These are phyloP conservation scores for Fusarium oxysporum DNA, from an alignment of 2,329 filamentous ascomycete species.

Conservation along the genomic window DNA sequence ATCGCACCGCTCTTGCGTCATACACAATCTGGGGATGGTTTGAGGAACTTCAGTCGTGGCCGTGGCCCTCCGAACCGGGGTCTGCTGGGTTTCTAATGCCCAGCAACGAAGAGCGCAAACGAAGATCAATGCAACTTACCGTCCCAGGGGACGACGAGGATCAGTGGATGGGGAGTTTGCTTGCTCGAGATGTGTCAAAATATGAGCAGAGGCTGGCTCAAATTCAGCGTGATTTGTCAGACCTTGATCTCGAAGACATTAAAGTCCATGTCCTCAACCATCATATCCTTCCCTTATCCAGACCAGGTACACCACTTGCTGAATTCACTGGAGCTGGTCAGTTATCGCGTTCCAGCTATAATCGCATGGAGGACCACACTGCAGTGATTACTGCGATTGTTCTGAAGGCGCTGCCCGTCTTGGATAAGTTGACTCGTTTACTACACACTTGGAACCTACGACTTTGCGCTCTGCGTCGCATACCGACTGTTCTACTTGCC, in stretches of 20 bases:
- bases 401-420: slow-evolving; percentile 84
- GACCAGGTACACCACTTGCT: slow-evolving; percentile 52
- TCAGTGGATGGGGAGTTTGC: slow-evolving; percentile 77
- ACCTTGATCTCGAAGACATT: slow-evolving; percentile 84
- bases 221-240: slow-evolving; percentile 76
- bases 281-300: slow-evolving; percentile 71
- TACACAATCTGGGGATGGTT: slow-evolving; percentile 80
- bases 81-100: slow-evolving; percentile 67
- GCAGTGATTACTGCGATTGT: slow-evolving; percentile 92
- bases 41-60: slow-evolving; percentile 73
- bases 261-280: slow-evolving; percentile 88
- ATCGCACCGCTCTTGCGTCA: slow-evolving; percentile 76
- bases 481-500: slow-evolving; percentile 75
- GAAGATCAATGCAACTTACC: slow-evolving; percentile 48
- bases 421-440: slow-evolving; percentile 79
- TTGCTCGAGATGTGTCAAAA: slow-evolving; percentile 68
- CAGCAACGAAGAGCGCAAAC: slow-evolving; percentile 53
- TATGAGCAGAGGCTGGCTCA: slow-evolving; percentile 81
- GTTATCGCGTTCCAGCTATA: slow-evolving; percentile 66
- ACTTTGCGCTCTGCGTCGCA: slow-evolving; percentile 77
- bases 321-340: slow-evolving; percentile 51
- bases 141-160: slow-evolving; percentile 41
- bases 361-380: slow-evolving; percentile 87
- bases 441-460: slow-evolving; percentile 83
- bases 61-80: slow-evolving; percentile 63